Percentiles rank a stretch among this genome's conserved stretches.
Conservation (phyloP, 768 basidiomycete species). For the Pilatotrama ljubarskyi region DNA sequence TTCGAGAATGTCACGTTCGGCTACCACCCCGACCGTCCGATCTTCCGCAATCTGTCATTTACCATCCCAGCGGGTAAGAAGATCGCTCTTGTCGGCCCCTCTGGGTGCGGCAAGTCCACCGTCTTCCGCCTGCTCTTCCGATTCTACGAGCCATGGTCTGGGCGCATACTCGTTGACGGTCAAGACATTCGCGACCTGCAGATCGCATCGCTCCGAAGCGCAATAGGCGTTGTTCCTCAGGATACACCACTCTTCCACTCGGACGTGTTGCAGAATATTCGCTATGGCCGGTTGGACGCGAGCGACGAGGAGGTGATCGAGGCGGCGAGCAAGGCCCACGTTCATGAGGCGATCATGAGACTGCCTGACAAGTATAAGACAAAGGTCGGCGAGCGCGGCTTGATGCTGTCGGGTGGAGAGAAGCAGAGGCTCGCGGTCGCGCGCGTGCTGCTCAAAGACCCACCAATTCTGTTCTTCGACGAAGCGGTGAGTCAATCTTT, state of each 20-base stretch:
- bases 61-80: conserved; percentile 95
- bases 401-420: conserved; percentile 99
- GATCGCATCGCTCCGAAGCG: conserved; percentile 66
- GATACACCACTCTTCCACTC: conserved; percentile 98
- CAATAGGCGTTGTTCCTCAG: conserved; percentile 94
- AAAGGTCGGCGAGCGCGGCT: conserved; percentile 91
- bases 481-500: conserved; percentile 77
- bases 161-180: conserved; percentile 83
- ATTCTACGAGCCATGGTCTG: conserved; percentile 85
- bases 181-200: conserved; percentile 80
- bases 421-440: conserved; percentile 97
- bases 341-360: conserved; percentile 75
- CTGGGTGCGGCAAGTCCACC: conserved; percentile 97
- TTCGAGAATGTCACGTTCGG: conserved; percentile 92
- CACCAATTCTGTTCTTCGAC: conserved; percentile 95
- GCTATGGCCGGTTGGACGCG: conserved; percentile 88
- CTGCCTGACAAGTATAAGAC: conserved; percentile 88
- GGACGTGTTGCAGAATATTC: conserved; percentile 91
- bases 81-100: conserved; percentile 95
- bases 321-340: conserved; percentile 84
- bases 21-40: conserved; percentile 89
- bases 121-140: conserved; percentile 87
- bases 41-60: conserved; percentile 87
- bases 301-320: conserved; percentile 80
- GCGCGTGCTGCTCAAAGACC: conserved; percentile 88